These are phyloP conservation scores for Aciculosporium take DNA, from an alignment of 2,329 filamentous ascomycete genomes.

Conservation along the genomic window DNA sequence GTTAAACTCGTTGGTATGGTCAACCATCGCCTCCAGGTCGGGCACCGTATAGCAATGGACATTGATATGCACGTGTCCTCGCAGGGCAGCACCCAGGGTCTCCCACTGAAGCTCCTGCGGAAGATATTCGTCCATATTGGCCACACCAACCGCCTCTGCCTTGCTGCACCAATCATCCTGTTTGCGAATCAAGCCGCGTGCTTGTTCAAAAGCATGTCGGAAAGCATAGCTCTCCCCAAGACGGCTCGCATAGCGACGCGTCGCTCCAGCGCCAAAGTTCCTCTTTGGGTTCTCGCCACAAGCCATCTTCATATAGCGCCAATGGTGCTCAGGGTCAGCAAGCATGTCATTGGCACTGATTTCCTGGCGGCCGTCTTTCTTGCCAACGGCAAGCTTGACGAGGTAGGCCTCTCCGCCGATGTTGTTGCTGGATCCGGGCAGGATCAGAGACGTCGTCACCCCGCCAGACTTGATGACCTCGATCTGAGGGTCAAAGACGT, in stretches of 20 bases:
- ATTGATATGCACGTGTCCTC: conserved; percentile 55
- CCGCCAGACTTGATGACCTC: conserved; percentile 58
- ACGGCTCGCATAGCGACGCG: conserved; percentile 41
- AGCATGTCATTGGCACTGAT: conserved; percentile 49
- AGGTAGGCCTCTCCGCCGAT: conserved; percentile 58
- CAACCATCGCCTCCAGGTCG: conserved; percentile 54
- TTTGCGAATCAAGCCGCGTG: conserved; percentile 36
- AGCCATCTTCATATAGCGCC: conserved; percentile 66
- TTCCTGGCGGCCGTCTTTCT: conserved; percentile 43
- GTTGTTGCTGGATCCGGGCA: conserved; percentile 59
- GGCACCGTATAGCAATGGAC: conserved; percentile 58
- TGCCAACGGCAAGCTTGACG: conserved; percentile 53
- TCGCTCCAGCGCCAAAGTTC: conserved; percentile 28
- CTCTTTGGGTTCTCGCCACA: conserved; percentile 57
- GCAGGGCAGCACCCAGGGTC: conserved; percentile 44
- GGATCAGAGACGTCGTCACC: conserved; percentile 53
- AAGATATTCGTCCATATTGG: conserved; percentile 41
- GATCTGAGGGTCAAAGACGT: conserved; percentile 49
- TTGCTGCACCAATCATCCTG: conserved; percentile 56
- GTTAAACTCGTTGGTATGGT: conserved; percentile 58
- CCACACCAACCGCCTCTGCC: conserved; percentile 34
- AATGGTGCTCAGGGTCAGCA: conserved; percentile 48
- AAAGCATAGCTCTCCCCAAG: conserved; percentile 58
- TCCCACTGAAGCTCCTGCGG: conserved; percentile 51
- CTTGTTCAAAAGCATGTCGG: conserved; percentile 52